Base-by-base conservation (phyloP, 2,329 filamentous ascomycete species). In the Talaromyces sp. region DNA sequence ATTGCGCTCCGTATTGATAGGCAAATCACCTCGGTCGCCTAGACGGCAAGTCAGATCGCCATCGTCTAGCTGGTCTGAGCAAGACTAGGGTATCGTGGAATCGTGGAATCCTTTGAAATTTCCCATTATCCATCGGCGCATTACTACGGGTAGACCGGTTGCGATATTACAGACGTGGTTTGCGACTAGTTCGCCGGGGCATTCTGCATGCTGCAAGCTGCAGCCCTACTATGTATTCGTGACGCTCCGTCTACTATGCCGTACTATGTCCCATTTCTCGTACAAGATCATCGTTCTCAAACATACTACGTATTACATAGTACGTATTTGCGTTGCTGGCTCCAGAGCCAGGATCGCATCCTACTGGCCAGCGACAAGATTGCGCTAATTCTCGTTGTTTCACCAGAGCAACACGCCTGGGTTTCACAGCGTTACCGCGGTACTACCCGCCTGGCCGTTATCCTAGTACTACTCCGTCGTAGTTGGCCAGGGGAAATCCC, bases 381-480 rank as follows among this genome's bases (percentile, higher is more conserved):
- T 52, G 27, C 49, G 49, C 24, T 14, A 52, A 52, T 52, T 31
- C 49, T 52, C 49, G 49, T 52, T 52, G 49, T 52, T 52, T 52
- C 49, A 41, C 54, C 52, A 57, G 31, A 31, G 7, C 27, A 31
- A 7, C 27, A n/a, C 31, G 16, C 5, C 37, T 43, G 16, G 33
- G 50, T 57, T 63, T 57, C 61, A 63, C 49, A 14, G 27, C 50
- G 60, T 62, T 54, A n/a, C 61, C 50, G 52, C 61, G 61, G 61
- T 57, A 45, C 50, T 63, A 63, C 61, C 61, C 60, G 60, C 37
- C 37, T 54, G 45, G 47, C 60, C 50, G 49, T 59, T 45, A 59
- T 31, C 7, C 27, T 6, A 31, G 27, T 22, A 22, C 22, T 22
- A 22, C 22, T 22, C 22, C 22, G 22, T 22, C 22, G 22, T 31